phyloP scores from a whole-genome alignment of 2,329 filamentous ascomycete species.

The Alternaria hordeiaustralica region DNA sequence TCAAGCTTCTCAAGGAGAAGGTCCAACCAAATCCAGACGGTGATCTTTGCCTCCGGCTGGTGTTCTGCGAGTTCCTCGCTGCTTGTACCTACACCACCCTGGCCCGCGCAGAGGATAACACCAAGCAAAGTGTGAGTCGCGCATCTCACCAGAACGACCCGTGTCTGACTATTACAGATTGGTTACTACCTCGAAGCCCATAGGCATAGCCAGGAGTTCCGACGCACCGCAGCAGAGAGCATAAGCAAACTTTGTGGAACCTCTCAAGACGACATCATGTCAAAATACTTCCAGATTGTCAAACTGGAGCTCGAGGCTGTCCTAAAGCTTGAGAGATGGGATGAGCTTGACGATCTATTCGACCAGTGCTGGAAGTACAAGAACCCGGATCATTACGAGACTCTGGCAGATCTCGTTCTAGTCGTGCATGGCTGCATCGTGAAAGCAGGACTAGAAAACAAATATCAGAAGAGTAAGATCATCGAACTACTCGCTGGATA shows the following conservation, averaged over 20 bases:
- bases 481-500: slow-evolving; percentile 25
- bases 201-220: slow-evolving; percentile 67
- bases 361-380: slow-evolving; percentile 50
- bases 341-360: slow-evolving; percentile 68
- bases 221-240: slow-evolving; percentile 52
- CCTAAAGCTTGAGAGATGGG: slow-evolving; percentile 70
- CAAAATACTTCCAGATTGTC: slow-evolving; percentile 70
- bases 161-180: slow-evolving; percentile 53
- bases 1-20: slow-evolving; percentile 45
- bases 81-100: slow-evolving; percentile 54
- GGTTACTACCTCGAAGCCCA: slow-evolving; percentile 69
- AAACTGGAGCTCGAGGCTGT: slow-evolving; percentile 83
- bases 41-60: slow-evolving; percentile 64
- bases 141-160: slow-evolving; percentile 13
- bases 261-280: slow-evolving; percentile 60
- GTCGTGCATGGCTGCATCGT: slow-evolving; percentile 50
- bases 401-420: slow-evolving; percentile 56
- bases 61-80: slow-evolving; percentile 75
- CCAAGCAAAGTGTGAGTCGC: slow-evolving; percentile 48
- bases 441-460: slow-evolving; percentile 31
- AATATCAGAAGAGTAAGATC: slow-evolving; percentile 41
- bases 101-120: slow-evolving; percentile 55
- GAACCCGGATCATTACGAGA: slow-evolving; percentile 51
- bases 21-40: slow-evolving; percentile 33
- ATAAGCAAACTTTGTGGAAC: slow-evolving; percentile 51